Evolutionary conservation across 805 yeast genomes (phyloP).

Genomic region (Kluyveromyces dobzhanskii): DNA sequence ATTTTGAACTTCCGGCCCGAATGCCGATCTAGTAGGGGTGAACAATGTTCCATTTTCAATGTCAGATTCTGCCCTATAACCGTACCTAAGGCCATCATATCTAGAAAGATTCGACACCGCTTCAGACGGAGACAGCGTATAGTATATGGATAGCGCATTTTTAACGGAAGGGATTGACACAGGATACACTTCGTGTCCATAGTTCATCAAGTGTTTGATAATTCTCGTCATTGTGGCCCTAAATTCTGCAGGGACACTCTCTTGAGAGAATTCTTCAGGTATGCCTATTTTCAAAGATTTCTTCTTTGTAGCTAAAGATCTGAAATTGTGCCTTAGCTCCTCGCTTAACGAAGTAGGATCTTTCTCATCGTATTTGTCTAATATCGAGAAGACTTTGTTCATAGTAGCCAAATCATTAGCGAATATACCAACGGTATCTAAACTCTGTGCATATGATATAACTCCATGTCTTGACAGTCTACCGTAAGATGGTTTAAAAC

Average conservation of each 20-base stretch:
- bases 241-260: constrained; percentile 43
- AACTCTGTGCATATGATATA: constrained; percentile 82
- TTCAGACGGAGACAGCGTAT: constrained; percentile 84
- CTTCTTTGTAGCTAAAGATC: constrained; percentile 9
- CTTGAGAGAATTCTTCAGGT: constrained; percentile 55
- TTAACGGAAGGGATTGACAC: constrained; percentile 67
- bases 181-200: constrained; percentile 46
- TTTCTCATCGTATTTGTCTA: constrained; percentile 56
- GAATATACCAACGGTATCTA: constrained; percentile 89
- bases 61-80: constrained; percentile 37
- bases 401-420: constrained; percentile 41
- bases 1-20: constrained; percentile 78
- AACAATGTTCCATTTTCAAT: constrained; percentile 35
- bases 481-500: constrained; percentile 93
- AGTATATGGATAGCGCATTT: constrained; percentile 69
- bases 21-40: constrained; percentile 49
- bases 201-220: constrained; percentile 35
- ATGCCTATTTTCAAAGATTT: constrained; percentile 52
- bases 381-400: constrained; percentile 40
- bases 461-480: constrained; percentile 89
- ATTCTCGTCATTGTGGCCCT: constrained; percentile 39
- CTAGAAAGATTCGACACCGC: constrained; percentile 88
- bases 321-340: constrained; percentile 28
- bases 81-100: constrained; percentile 86
- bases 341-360: constrained; percentile 68